phyloP scores from a whole-genome alignment of 179 eudicot species.

The Nepenthes alata region DNA sequence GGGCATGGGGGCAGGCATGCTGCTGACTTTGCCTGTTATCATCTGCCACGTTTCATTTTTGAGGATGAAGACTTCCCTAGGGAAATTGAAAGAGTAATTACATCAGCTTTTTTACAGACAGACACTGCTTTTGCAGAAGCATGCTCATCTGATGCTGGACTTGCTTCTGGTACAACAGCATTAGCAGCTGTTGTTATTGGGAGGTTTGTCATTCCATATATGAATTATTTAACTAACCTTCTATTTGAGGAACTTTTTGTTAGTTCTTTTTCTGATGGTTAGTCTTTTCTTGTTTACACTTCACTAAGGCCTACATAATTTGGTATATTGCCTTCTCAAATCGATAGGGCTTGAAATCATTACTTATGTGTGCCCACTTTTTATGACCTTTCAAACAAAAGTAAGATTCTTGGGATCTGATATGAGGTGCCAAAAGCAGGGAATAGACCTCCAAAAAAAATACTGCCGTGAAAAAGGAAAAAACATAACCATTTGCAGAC shows the following conservation, averaged over 20 bases:
- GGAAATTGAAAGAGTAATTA: constrained; percentile 63
- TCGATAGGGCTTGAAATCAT: no score
- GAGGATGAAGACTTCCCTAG: constrained; percentile 57
- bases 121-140: constrained; percentile 91
- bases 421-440: no score
- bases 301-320: no score
- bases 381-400: no score
- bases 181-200: constrained; percentile 76
- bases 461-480: no score
- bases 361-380: no score
- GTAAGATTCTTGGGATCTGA: no score
- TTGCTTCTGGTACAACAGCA: constrained; percentile 95
- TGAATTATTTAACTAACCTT: not conserved
- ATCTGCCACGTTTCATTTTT: constrained; percentile 63
- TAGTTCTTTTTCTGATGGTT: not conserved
- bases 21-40: constrained; percentile 82
- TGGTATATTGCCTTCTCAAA: no score
- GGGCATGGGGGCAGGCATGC: constrained; percentile 99
- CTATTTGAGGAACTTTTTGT: no score
- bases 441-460: no score
- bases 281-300: not conserved
- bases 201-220: constrained; percentile 32
- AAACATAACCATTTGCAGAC: no score
- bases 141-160: constrained; percentile 56
- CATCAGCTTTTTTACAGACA: constrained; percentile 72